A percentile compares a stretch with the other conserved stretches of the same genome.
Evolutionary conservation across 495 filamentous ascomycete species (phyloP).

Genomic region (Cercophora scortea): DNA sequence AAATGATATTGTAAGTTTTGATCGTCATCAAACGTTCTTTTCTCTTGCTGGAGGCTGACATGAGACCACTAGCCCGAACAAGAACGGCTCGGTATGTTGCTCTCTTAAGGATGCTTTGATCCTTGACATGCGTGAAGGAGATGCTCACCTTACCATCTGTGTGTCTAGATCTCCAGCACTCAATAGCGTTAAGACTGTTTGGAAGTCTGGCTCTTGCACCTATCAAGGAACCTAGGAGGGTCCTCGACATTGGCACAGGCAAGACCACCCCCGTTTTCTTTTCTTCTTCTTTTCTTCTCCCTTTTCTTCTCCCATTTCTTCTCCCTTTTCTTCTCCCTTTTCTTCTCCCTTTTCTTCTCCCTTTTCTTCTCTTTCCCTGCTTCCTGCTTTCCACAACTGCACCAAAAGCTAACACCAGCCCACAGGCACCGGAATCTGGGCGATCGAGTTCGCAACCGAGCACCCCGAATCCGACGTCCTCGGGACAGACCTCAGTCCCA

Average conservation of each 20-base stretch:
- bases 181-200: neutral
- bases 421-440: neutral
- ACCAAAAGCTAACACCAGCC: too few species aligned
- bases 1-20: neutral
- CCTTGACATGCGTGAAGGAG: neutral
- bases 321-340: too few species aligned
- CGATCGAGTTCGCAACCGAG: neutral
- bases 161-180: neutral
- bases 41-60: too few species aligned
- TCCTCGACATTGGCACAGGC: conserved; percentile 16
- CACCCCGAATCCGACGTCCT: conserved; percentile 14
- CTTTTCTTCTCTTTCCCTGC: too few species aligned
- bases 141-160: too few species aligned
- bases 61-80: conserved; percentile 2
- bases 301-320: too few species aligned
- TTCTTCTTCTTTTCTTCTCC: too few species aligned
- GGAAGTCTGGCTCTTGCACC: neutral
- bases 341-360: too few species aligned
- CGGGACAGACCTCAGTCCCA: conserved; percentile 37
- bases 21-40: neutral
- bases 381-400: too few species aligned
- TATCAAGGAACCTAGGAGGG: neutral
- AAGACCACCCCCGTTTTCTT: too few species aligned
- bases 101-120: too few species aligned
- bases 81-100: conserved; percentile 9